These are phyloP conservation scores for Yamadazyma sp. DNA, from an alignment of 805 yeast species.

Conservation along the genomic window DNA sequence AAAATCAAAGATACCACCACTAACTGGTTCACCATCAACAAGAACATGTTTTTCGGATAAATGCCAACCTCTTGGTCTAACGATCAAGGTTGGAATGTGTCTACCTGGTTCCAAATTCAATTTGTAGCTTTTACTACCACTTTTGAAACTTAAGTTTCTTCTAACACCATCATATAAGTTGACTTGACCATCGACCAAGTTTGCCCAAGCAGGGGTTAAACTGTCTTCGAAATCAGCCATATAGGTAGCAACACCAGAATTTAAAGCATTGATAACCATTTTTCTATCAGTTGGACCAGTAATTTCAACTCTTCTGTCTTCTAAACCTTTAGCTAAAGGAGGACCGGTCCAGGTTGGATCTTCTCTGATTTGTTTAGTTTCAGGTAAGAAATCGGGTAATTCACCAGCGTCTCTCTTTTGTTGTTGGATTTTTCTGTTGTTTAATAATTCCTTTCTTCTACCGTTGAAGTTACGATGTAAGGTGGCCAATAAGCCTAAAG, in stretches of 20 bases:
- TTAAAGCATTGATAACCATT: constrained; percentile 79
- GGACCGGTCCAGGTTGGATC: constrained; percentile 78
- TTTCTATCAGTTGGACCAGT: constrained; percentile 85
- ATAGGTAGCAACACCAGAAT: constrained; percentile 74
- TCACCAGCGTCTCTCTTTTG: constrained; percentile 58
- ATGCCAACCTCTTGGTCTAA: constrained; percentile 90
- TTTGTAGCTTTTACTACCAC: constrained; percentile 44
- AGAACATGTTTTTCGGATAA: constrained; percentile 69
- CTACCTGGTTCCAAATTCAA: constrained; percentile 46
- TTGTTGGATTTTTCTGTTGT: constrained; percentile 62
- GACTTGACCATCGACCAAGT: constrained; percentile 77
- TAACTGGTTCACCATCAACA: constrained; percentile 72
- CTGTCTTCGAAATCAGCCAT: constrained; percentile 89
- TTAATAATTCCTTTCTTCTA: constrained; percentile 55
- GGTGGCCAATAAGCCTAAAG: constrained; percentile 67
- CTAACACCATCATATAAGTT: constrained; percentile 75
- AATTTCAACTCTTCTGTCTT: constrained; percentile 75
- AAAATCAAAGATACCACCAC: constrained; percentile 77
- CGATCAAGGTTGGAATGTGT: constrained; percentile 73
- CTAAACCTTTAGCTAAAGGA: constrained; percentile 66
- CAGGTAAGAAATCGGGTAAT: constrained; percentile 61
- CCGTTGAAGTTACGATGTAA: constrained; percentile 71
- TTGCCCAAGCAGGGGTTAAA: constrained; percentile 79
- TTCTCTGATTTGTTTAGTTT: constrained; percentile 65
- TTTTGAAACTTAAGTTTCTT: constrained; percentile 46